A percentile compares a stretch with the other conserved stretches of the same genome.
phyloP scores from a whole-genome alignment of 306 rosid species.

The Canavalia gladiata region DNA sequence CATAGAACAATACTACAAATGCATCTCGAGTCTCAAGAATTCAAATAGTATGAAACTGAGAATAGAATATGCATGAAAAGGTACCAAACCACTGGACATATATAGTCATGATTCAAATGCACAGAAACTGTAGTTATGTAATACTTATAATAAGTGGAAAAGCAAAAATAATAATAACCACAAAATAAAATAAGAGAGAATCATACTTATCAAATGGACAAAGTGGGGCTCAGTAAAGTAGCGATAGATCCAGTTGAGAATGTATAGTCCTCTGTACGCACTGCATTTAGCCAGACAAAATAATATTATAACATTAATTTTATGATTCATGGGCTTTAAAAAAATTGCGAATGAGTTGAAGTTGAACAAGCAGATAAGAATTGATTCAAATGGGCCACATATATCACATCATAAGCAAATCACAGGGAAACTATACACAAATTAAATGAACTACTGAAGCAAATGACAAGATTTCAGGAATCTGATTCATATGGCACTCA shows the following conservation, averaged over 20 bases:
- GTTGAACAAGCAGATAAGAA: conserved; percentile 36
- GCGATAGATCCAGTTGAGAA: conserved; percentile 90
- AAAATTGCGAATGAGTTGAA: conserved; percentile 12
- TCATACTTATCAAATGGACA: conserved; percentile 88
- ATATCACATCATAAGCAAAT: conserved; percentile 9
- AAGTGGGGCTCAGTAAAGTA: conserved; percentile 83
- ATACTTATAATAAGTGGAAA: background rate
- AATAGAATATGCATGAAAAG: conserved; percentile 22
- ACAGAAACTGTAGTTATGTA: background rate
- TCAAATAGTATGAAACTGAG: conserved; percentile 25
- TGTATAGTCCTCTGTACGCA: conserved; percentile 83
- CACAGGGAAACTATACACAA: conserved; percentile 11
- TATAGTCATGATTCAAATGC: background rate
- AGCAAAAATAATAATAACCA: conserved; percentile 18
- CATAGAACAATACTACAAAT: conserved; percentile 1
- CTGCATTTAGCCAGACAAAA: conserved; percentile 63
- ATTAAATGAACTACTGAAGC: conserved; percentile 22
- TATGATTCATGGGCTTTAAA: conserved; percentile 26
- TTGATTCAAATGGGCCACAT: conserved; percentile 12
- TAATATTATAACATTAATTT: conserved; percentile 1
- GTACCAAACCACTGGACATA: background rate
- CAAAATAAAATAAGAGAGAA: conserved; percentile 40
- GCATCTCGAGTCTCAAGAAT: background rate
- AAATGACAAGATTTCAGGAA: conserved; percentile 25
- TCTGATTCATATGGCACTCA: conserved; percentile 23